Conservation (phyloP, 306 rosid genomes). For the Heteromeles arbutifolia region DNA sequence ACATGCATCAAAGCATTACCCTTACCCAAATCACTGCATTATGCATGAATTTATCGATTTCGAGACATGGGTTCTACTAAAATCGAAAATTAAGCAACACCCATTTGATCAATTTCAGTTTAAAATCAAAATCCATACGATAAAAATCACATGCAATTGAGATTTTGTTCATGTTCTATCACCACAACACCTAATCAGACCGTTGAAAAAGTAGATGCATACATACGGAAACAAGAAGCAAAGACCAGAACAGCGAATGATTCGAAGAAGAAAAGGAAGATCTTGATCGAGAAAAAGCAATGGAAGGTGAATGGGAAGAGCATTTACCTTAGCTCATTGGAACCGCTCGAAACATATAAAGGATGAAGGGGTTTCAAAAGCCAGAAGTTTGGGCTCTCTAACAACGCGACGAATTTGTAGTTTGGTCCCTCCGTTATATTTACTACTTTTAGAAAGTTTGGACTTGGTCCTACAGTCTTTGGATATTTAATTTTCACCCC, state of each 20-base stretch:
- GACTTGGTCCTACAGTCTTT: background rate
- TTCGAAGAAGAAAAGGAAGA: background rate
- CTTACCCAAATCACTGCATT: background rate
- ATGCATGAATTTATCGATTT: constrained; percentile 3
- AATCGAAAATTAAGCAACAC: constrained; percentile 6
- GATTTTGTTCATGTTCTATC: background rate
- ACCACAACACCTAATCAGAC: background rate
- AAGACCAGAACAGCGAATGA: background rate
- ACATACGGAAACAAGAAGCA: background rate
- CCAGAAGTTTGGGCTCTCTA: constrained; percentile 13
- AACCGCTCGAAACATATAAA: constrained; percentile 1
- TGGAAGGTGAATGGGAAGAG: constrained; percentile 1
- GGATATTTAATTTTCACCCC: background rate
- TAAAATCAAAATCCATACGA: background rate
- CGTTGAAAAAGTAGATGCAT: background rate
- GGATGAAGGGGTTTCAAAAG: constrained; percentile 14
- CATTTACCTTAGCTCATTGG: constrained; percentile 27
- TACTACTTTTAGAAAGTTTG: background rate
- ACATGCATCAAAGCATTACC: background rate
- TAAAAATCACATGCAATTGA: background rate
- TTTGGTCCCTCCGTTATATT: constrained; percentile 8
- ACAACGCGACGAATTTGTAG: background rate
- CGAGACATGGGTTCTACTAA: background rate
- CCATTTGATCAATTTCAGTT: constrained; percentile 3
- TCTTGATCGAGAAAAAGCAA: background rate